Evolutionary conservation across 2,329 filamentous ascomycete genomes (phyloP), one percentile per base, ranked within the genome.

Genomic region (Monosporascus sp.): DNA sequence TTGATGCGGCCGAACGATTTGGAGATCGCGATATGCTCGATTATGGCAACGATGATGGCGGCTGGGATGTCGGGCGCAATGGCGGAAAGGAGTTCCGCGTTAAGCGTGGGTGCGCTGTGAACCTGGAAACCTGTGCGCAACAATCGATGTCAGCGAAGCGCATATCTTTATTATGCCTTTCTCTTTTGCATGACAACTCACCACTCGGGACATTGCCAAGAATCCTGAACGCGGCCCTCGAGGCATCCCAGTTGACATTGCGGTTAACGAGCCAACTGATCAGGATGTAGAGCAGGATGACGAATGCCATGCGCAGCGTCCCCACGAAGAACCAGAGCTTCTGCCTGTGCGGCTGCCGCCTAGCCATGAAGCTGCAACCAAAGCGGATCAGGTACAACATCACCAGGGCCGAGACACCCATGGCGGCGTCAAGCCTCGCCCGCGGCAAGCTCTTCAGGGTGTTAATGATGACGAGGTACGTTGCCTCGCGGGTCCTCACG

Each of bases 11-110:
- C 89, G 64, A 92, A 92, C 0, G 88, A 90, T 67, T 93, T 93
- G 7, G 88, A 86, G 55, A 93, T 92, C 43, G 89, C 87, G 59
- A 92, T 91, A 65, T 93, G 89, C 70, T 92, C 89, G 51, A 93
- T 89, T 20, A 92, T 78, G 18, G 92, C 72, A 18, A 93, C 88
- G 56, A 93, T 89, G 48, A 89, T 81, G 0, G 86, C 82, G 18
- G 86, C 85, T 0, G 89, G 89, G 7, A 92, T 71, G 86, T 94
- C 79, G 27, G 76, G 75, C 2, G 78, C 76, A 59, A 92, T 87
- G 3, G 82, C 72, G 1, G 72, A 74, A 66, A 93, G 79, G 57
- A 92, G 79, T 3, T 72, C 67, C 0, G 65, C 67, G 66, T 85
- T 83, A 62, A 92, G 72, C 0, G 69, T 74, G 0, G 89, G 89